A percentile compares a stretch with the other conserved stretches of the same genome.
Evolutionary conservation across 371 early-diverging fungal genomes (phyloP).

Genomic region (Zychaea mexicana): DNA sequence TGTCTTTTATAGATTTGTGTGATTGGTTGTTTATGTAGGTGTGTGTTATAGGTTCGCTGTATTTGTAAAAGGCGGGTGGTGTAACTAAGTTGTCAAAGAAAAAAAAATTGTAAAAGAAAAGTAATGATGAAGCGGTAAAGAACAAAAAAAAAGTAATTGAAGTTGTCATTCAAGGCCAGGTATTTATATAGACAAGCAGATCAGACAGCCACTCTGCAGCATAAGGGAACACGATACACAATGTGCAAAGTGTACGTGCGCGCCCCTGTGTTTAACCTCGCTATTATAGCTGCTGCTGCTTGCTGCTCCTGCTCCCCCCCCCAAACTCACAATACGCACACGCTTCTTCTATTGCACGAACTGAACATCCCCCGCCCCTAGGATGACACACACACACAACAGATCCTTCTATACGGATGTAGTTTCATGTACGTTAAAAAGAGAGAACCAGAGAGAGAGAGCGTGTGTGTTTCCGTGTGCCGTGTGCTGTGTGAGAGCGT

Average conservation of each 20-base stretch:
- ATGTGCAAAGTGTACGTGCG: slow-evolving; percentile 17
- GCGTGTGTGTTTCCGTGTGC: background rate
- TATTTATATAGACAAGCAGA: slow-evolving; percentile 15
- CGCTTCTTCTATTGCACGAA: too few relatives aligned
- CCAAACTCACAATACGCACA: too few relatives aligned
- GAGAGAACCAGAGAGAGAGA: too few relatives aligned
- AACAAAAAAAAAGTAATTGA: background rate
- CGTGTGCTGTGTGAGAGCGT: too few relatives aligned
- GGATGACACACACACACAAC: slow-evolving; percentile 14
- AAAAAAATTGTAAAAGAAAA: slow-evolving; percentile 9
- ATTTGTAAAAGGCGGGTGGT: background rate
- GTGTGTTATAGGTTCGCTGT: too few relatives aligned
- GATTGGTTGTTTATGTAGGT: too few relatives aligned
- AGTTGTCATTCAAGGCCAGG: slow-evolving; percentile 5
- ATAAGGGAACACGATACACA: slow-evolving; percentile 11
- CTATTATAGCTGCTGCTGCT: too few relatives aligned
- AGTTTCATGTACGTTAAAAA: too few relatives aligned
- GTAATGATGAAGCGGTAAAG: background rate
- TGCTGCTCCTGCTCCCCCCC: background rate
- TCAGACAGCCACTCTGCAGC: background rate
- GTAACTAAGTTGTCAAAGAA: background rate
- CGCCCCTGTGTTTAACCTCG: slow-evolving; percentile 12
- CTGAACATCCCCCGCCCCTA: background rate
- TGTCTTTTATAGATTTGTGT: too few relatives aligned
- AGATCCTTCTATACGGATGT: too few relatives aligned